These are phyloP conservation scores for Penicillium griseofulvum DNA, from an alignment of 2,329 filamentous ascomycete species.

Conservation along the genomic window DNA sequence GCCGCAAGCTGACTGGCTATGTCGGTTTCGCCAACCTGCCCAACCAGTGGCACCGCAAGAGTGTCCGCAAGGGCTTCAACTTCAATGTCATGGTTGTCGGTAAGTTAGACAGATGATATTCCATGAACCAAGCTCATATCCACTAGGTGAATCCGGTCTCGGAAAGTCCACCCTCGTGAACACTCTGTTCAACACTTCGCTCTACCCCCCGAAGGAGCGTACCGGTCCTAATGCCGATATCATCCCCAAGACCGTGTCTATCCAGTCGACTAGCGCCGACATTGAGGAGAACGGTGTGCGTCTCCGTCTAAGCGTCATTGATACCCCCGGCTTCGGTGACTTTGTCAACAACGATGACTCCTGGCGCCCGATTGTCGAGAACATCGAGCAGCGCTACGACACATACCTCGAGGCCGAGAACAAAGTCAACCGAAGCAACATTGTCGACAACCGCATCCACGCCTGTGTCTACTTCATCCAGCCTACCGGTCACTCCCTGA, in stretches of 20 bases:
- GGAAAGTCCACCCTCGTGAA: constrained; percentile 99
- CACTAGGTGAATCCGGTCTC: constrained; percentile 90
- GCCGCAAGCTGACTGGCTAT: constrained; percentile 96
- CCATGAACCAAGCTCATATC: constrained; percentile 5
- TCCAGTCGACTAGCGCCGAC: constrained; percentile 91
- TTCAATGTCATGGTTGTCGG: constrained; percentile 99
- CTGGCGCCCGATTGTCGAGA: constrained; percentile 98
- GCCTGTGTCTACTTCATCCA: constrained; percentile 99
- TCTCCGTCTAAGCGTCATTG: constrained; percentile 91
- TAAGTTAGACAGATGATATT: constrained; percentile 53
- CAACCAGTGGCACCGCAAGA: constrained; percentile 99
- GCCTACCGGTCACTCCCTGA: constrained; percentile 95
- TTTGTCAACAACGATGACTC: constrained; percentile 99
- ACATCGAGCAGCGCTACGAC: constrained; percentile 98
- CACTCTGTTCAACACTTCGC: constrained; percentile 98
- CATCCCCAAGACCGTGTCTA: constrained; percentile 95
- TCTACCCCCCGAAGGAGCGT: constrained; percentile 98
- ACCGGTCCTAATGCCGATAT: constrained; percentile 97
- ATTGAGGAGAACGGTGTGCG: constrained; percentile 99
- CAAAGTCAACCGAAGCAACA: constrained; percentile 99
- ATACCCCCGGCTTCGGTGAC: constrained; percentile 96
- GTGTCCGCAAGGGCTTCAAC: constrained; percentile 99
- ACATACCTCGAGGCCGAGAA: constrained; percentile 98
- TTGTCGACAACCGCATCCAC: constrained; percentile 98
- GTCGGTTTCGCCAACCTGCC: constrained; percentile 98